Conservation (phyloP, 257 asterid genomes). For the Striga asiatica region DNA sequence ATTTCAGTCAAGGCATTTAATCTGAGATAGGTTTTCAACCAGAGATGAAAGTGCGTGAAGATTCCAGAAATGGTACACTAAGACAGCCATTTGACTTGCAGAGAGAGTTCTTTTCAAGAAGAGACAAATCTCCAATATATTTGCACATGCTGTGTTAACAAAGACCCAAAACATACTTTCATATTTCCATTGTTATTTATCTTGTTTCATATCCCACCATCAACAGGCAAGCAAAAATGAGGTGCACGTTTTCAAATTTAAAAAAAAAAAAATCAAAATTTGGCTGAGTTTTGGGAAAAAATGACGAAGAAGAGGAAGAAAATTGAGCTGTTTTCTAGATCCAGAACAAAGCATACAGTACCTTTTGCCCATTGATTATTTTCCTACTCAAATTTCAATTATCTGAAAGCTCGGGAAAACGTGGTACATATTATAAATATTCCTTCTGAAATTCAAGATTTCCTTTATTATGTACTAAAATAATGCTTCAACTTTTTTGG, state of each 20-base stretch:
- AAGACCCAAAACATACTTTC: slow-evolving; percentile 17
- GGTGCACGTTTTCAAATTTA: slow-evolving; percentile 31
- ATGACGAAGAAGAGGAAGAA: slow-evolving; percentile 1
- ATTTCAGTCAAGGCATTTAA: slow-evolving; percentile 30
- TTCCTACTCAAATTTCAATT: slow-evolving; percentile 17
- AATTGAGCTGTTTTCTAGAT: slow-evolving; percentile 33
- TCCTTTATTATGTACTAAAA: slow-evolving; percentile 5
- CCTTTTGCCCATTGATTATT: neutral
- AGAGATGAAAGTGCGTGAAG: slow-evolving; percentile 26
- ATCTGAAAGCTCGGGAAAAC: slow-evolving; percentile 23
- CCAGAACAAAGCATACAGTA: slow-evolving; percentile 23
- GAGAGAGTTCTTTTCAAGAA: slow-evolving; percentile 27
- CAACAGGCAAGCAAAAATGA: neutral
- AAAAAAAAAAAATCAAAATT: slow-evolving; percentile 25
- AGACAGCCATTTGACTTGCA: slow-evolving; percentile 29
- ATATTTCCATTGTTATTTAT: neutral
- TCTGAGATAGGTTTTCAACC: slow-evolving; percentile 18
- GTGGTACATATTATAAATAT: too few relatives aligned
- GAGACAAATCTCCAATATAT: too few relatives aligned
- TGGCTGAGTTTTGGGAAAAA: slow-evolving; percentile 9
- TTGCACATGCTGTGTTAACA: slow-evolving; percentile 43
- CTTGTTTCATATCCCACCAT: neutral
- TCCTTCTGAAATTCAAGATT: slow-evolving; percentile 15
- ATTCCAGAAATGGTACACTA: slow-evolving; percentile 32
- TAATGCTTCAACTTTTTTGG: slow-evolving; percentile 10